Evolutionary conservation across 768 basidiomycete genomes (phyloP).

Genomic region (Russula lepida): DNA sequence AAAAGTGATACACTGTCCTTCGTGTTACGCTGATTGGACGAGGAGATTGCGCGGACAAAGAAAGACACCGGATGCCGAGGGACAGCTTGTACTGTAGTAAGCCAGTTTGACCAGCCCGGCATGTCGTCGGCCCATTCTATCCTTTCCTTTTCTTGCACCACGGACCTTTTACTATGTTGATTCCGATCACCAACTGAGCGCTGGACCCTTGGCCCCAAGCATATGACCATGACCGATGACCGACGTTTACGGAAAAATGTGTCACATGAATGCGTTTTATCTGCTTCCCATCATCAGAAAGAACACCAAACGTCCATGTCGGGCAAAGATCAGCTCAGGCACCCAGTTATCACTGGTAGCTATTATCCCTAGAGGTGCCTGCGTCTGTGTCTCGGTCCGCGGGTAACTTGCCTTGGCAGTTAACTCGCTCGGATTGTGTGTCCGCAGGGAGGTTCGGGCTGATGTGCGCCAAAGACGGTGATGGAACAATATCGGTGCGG

Average conservation of each 20-base stretch:
- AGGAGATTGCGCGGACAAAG: slow-evolving; percentile 91
- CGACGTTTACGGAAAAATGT: slow-evolving; percentile 75
- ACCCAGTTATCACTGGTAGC: background rate
- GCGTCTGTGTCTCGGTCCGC: background rate
- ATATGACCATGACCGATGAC: background rate
- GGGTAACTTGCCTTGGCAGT: too few species aligned
- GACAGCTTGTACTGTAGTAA: slow-evolving; percentile 48
- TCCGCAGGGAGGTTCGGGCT: too few species aligned
- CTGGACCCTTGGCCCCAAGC: too few species aligned
- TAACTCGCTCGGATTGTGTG: too few species aligned
- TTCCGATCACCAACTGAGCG: too few species aligned
- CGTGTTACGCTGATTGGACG: slow-evolving; percentile 56
- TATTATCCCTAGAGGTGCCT: background rate
- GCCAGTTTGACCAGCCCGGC: slow-evolving; percentile 43
- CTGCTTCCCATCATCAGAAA: background rate
- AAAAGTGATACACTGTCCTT: too few species aligned
- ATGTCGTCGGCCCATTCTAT: too few species aligned
- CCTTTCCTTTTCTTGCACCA: background rate
- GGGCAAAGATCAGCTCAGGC: too few species aligned
- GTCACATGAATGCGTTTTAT: slow-evolving; percentile 82
- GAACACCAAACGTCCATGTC: background rate
- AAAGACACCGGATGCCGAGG: slow-evolving; percentile 89
- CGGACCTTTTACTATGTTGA: background rate
- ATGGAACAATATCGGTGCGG: background rate
- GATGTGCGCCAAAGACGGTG: background rate